Evolutionary conservation across 2,329 filamentous ascomycete genomes (phyloP).

Genomic region (Paecilomyces fulvus): DNA sequence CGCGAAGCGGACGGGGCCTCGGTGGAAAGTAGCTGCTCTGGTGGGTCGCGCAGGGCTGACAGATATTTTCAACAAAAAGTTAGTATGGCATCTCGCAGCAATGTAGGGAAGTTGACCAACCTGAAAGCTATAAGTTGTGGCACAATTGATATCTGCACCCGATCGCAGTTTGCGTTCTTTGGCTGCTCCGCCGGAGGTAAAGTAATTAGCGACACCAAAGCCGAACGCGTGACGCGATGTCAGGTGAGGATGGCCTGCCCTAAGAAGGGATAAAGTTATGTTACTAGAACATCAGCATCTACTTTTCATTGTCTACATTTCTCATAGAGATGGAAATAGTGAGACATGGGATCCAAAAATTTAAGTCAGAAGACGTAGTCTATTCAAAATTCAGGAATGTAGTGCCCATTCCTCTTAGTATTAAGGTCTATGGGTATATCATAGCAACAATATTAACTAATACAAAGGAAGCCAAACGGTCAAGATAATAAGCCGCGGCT

Average conservation of each 20-base stretch:
- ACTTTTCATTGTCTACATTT: not conserved
- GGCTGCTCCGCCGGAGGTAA: not conserved
- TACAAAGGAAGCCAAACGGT: not conserved
- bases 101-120: not conserved
- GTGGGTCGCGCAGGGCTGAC: not conserved
- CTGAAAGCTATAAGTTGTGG: not conserved
- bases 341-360: not conserved
- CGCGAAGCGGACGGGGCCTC: not conserved
- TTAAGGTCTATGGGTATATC: not conserved
- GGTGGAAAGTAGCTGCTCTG: not conserved
- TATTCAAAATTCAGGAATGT: not conserved
- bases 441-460: not conserved
- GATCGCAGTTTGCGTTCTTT: not conserved
- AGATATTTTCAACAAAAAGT: not conserved
- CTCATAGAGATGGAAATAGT: not conserved
- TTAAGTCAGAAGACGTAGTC: not conserved
- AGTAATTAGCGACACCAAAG: not conserved
- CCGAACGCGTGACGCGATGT: conserved; percentile 21
- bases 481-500: not conserved
- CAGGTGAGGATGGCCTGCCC: conserved; percentile 14
- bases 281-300: not conserved
- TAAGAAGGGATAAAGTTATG: not conserved
- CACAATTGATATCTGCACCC: not conserved
- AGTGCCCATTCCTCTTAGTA: not conserved
- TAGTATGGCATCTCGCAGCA: not conserved